Evolutionary conservation across 2,329 filamentous ascomycete genomes (phyloP).

Genomic region (Tolypocladium ovalisporum): DNA sequence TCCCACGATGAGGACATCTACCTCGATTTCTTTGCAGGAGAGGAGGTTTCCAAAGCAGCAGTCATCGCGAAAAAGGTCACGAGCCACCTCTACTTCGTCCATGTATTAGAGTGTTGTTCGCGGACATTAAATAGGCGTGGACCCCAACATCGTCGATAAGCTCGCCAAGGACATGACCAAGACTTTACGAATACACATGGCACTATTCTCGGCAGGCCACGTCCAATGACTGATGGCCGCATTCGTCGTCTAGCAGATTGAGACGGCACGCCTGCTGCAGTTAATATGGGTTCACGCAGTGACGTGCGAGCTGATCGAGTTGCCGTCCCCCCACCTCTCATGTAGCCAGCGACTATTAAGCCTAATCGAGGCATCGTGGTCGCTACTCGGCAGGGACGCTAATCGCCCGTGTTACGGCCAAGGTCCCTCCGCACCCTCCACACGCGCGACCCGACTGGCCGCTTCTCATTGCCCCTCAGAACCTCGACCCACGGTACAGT

Average conservation of each 20-base stretch:
- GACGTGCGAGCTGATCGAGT: not conserved
- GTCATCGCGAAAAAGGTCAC: not conserved
- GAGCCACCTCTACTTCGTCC: not conserved
- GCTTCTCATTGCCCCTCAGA: conserved; percentile 41
- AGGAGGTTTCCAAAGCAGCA: not conserved
- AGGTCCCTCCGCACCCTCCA: conserved; percentile 56
- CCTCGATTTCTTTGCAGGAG: conserved; percentile 8
- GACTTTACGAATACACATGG: not conserved
- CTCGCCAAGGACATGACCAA: not conserved
- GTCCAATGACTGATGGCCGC: not conserved
- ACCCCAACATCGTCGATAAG: not conserved
- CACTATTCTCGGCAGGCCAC: not conserved
- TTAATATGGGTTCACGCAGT: not conserved
- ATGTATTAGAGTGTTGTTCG: not conserved
- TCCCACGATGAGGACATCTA: conserved; percentile 28
- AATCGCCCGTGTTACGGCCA: conserved; percentile 28
- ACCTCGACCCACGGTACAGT: conserved; percentile 49
- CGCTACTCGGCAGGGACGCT: conserved; percentile 5
- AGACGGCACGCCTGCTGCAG: not conserved
- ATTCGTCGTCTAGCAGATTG: not conserved
- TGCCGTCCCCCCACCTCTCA: not conserved
- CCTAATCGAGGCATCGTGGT: not conserved
- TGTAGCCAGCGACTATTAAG: not conserved
- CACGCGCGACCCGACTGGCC: conserved; percentile 46
- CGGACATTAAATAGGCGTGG: not conserved